Percentiles rank a stretch among this genome's conserved stretches.
Evolutionary conservation across 1,284 basidiomycete species (phyloP).

Genomic region (Ganoderma sinense): DNA sequence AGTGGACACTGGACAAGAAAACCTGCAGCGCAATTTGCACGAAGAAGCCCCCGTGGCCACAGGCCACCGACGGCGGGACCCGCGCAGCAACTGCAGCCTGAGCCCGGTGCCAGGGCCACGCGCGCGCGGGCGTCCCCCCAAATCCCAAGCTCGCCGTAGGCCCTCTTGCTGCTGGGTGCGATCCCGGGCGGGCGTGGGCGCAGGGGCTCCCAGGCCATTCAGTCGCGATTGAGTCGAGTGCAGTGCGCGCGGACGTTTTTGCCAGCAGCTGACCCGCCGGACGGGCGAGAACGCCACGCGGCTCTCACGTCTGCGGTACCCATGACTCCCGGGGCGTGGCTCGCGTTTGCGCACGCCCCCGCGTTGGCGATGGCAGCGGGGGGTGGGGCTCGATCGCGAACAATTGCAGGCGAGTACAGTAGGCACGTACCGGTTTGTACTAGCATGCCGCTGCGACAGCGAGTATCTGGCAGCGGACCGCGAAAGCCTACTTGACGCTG

Average conservation of each 20-base stretch:
- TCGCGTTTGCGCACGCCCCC: neutral
- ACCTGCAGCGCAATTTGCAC: neutral
- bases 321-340: constrained; percentile 7
- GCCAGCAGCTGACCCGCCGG: constrained; percentile 3
- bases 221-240: constrained; percentile 6
- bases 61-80: neutral
- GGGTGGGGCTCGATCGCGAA: neutral
- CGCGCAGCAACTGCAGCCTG: neutral
- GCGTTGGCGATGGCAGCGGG: neutral
- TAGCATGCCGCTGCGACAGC: neutral
- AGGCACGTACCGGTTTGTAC: neutral
- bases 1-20: neutral
- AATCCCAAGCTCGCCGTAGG: neutral
- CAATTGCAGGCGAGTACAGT: neutral
- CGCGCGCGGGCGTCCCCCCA: neutral
- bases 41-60: neutral
- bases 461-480: neutral
- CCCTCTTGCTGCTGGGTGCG: neutral
- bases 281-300: constrained; percentile 4
- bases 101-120: neutral
- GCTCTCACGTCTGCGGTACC: constrained; percentile 9
- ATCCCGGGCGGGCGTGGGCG: constrained; percentile 6
- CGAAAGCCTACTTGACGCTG: neutral
- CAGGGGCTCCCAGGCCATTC: constrained; percentile 9
- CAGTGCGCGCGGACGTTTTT: constrained; percentile 3